These are phyloP conservation scores for Gynochthodes officinalis DNA, from an alignment of 257 asterid genomes.

Conservation along the genomic window DNA sequence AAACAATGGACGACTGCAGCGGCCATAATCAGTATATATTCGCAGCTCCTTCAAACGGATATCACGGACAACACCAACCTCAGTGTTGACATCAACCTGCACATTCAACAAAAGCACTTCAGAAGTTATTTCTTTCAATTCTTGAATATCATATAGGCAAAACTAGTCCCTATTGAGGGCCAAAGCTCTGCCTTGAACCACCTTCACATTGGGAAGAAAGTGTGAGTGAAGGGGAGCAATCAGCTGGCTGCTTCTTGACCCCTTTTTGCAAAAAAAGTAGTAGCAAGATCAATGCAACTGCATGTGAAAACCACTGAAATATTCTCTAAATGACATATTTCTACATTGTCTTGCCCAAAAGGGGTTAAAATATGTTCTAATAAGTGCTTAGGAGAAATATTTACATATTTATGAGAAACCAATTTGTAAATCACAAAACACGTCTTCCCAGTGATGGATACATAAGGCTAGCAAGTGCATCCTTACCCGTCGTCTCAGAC, in stretches of 20 bases:
- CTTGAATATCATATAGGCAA: too few species aligned
- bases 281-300: neutral
- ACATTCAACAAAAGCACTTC: constrained; percentile 11
- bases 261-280: neutral
- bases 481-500: constrained; percentile 88
- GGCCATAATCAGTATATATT: constrained; percentile 93
- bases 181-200: neutral
- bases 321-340: neutral
- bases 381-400: neutral
- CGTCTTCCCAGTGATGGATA: neutral
- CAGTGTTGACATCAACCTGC: constrained; percentile 97
- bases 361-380: neutral
- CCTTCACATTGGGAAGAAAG: too few species aligned
- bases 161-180: too few species aligned
- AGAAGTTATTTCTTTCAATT: too few species aligned
- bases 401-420: neutral
- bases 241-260: neutral
- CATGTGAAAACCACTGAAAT: neutral
- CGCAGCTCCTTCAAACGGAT: constrained; percentile 88
- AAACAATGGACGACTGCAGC: constrained; percentile 98
- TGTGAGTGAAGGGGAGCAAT: neutral
- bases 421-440: neutral
- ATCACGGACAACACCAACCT: constrained; percentile 97
- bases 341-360: neutral
- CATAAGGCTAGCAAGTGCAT: constrained; percentile 6